A percentile compares a stretch with the other conserved stretches of the same genome.
phyloP scores from a whole-genome alignment of 2,329 filamentous ascomycete species.

The Cladophialophora exuberans region DNA sequence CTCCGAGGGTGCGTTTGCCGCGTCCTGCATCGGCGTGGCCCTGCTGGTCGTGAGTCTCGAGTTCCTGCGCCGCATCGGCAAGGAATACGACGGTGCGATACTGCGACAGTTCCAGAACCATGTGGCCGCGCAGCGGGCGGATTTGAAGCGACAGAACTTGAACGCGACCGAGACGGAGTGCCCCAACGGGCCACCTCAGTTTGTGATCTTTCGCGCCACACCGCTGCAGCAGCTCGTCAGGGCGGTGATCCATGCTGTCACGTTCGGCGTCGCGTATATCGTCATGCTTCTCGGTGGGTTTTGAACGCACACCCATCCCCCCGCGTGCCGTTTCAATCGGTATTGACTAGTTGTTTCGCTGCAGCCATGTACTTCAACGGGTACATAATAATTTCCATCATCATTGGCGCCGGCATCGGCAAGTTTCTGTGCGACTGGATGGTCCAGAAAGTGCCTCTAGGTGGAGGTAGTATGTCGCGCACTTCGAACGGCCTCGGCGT shows the following conservation, averaged over 20 bases:
- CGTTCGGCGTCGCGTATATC: constrained; percentile 52
- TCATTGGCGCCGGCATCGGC: constrained; percentile 76
- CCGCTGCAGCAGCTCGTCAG: constrained; percentile 30
- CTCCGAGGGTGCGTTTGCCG: constrained; percentile 66
- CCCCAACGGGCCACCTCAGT: background rate
- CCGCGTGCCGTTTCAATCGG: too few relatives aligned
- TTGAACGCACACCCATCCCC: constrained; percentile 55
- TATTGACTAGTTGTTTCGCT: background rate
- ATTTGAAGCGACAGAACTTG: background rate
- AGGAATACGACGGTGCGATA: constrained; percentile 71
- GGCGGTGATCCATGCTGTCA: constrained; percentile 26
- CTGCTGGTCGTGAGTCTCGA: constrained; percentile 75
- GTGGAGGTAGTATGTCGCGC: constrained; percentile 1
- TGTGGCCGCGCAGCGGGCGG: background rate
- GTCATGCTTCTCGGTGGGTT: constrained; percentile 70
- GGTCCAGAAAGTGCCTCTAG: constrained; percentile 44
- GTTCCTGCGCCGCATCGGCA: constrained; percentile 68
- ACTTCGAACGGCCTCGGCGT: background rate
- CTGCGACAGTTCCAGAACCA: constrained; percentile 34
- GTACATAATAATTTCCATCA: constrained; percentile 80
- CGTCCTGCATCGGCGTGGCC: constrained; percentile 76
- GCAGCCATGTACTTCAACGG: constrained; percentile 68
- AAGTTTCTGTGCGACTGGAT: constrained; percentile 72
- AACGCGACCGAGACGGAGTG: background rate
- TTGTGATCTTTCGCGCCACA: constrained; percentile 26